Evolutionary conservation across 352 stramenopile species (phyloP), one percentile per base, ranked within the genome.

Genomic region (Phytophthora quininea): DNA sequence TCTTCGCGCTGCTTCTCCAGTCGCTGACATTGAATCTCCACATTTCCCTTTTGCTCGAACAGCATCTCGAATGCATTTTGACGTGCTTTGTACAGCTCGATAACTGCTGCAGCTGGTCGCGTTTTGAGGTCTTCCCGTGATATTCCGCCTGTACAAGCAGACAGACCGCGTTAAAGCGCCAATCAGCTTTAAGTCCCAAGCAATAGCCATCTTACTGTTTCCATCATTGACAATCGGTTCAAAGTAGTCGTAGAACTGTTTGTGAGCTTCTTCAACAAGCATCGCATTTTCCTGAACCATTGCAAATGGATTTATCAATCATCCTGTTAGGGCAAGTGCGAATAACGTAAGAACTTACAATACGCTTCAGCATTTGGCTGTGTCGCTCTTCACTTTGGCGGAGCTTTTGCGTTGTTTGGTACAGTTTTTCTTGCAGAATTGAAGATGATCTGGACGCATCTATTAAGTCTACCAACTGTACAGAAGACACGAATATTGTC

Each of bases 41-140:
- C 64, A 31, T 77, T 85, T 56, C 54, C 74, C 37, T 88, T 87
- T 60, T 88, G 76, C 45, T 88, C 77, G 32, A 78, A 82, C 11
- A 90, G 60, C 37, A 84, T 79, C 35, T 90, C 82, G 19, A 86
- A 86, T 6, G 80, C 80, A 53, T 86, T 82, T 49, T 90, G 82
- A 33, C 77, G 82, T 15, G 76, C 66, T 52, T 77, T 76, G 58
- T 88, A 89, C 19, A 90, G 55, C 47, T 89, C 64, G 24, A 87
- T 67, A n/a, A 80, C 74, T 8, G 76, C 64, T 47, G 76, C 64
- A n/a, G 70, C 76, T 38, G 82, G 82, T n/a, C 79, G 69, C 27
- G 10, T 72, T 31, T 75, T 66, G 6, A 87, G 58, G n/a, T 88
- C 62, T 35, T 85, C 76, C 35, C 83, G 47, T 12, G 75, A 73